phyloP scores from a whole-genome alignment of 805 yeast species.

The Starmera quercuum region DNA sequence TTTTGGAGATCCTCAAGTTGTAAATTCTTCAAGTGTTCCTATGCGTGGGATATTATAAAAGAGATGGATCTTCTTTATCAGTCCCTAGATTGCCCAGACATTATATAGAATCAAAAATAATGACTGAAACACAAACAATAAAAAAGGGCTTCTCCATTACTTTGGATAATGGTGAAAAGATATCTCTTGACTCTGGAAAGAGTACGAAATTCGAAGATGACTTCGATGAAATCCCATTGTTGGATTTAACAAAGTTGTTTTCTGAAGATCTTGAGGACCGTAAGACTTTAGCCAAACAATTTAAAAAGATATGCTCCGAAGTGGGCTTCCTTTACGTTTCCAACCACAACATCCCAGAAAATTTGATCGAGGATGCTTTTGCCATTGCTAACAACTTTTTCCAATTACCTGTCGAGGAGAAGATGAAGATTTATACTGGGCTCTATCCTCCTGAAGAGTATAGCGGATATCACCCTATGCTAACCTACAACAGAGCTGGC shows the following conservation, averaged over 20 bases:
- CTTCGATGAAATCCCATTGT: conserved; percentile 1
- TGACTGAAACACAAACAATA: no score
- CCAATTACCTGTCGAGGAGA: conserved; percentile 16
- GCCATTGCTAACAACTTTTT: conserved; percentile 20
- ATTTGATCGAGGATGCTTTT: conserved; percentile 14
- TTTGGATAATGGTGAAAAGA: conserved; percentile 1
- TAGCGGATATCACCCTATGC: conserved; percentile 18
- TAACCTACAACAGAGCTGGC: conserved; percentile 13
- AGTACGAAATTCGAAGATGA: not conserved
- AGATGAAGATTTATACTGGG: conserved; percentile 20
- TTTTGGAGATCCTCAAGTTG: no score
- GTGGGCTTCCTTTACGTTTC: conserved; percentile 25
- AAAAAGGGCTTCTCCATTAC: not conserved
- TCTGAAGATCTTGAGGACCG: conserved; percentile 6
- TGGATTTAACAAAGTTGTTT: not conserved
- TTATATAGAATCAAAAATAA: no score
- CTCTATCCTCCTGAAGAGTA: conserved; percentile 15
- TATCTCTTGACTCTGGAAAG: not conserved
- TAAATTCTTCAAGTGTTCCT: no score
- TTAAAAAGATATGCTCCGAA: conserved; percentile 16
- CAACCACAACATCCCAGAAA: conserved; percentile 22
- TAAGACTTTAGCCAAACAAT: conserved; percentile 12
- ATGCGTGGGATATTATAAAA: no score
- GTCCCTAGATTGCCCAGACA: no score
- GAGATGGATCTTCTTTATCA: no score